Evolutionary conservation across 163 green algal genomes (phyloP), one percentile per base, ranked within the genome.

Genomic region (Scenedesmus sp.): DNA sequence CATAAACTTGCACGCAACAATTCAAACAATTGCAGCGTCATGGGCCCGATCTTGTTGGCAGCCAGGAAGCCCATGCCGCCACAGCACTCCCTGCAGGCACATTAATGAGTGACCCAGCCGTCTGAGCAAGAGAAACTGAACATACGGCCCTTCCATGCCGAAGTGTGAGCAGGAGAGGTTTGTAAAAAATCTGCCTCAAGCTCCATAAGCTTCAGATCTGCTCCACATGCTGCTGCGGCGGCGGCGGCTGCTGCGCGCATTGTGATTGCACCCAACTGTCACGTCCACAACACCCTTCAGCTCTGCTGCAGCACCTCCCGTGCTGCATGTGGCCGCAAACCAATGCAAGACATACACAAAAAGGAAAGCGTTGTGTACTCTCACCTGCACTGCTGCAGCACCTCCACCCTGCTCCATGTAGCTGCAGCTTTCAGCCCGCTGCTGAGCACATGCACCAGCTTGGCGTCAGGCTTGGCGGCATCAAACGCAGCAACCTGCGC

Each of bases 371-470:
- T 4, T 34, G 67, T 20, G 18, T 10, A 5, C 64, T 7, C 85
- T 67, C n/a, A 91, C 87, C 87, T 86, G 84, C 84, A 92, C 20
- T 87, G 34, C 95, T 99, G 97, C 91, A 98, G 94, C 10, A 95
- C 93, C 90, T 96, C 93, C 57, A 96, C 94, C 2, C 97, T 91
- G 85, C 87, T 91, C 98, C 98, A 99, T 13, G 98, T 99, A 52
- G 97, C 95, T 2, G 95, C 97, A 4, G 98, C 98, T 92, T 99
- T 99, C 74, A 99, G 92, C 0, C 97, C 97, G 62, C 92, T 97
- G 77, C 92, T 97, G 57, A 98, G 90, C 59, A 99, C 93, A 90
- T 99, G 98, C n/a, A 99, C 93, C 46, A 92, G 52, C 96, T 99
- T 99, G 83, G 91, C 95, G 66, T 96, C 95, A 26, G 84, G 74